phyloP scores from a whole-genome alignment of 2,329 filamentous ascomycete genomes.

The Pseudocercospora musae region DNA sequence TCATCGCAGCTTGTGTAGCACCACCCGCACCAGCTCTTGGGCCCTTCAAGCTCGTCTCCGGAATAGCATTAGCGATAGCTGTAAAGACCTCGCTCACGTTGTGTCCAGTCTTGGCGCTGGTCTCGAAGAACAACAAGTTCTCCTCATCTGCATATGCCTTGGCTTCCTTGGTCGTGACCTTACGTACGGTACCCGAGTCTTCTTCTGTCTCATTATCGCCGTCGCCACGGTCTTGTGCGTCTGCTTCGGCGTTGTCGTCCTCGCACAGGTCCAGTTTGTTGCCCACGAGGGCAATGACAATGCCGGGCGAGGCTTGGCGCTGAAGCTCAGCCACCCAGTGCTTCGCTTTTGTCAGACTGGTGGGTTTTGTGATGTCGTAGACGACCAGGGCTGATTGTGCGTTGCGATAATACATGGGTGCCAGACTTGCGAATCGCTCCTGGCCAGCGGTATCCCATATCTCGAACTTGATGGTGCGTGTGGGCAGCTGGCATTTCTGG shows the following conservation, averaged over 20 bases:
- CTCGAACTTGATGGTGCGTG: conserved; percentile 66
- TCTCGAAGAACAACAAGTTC: conserved; percentile 92
- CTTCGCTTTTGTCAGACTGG: conserved; percentile 92
- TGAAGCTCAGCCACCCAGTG: conserved; percentile 98
- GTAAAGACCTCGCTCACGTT: conserved; percentile 97
- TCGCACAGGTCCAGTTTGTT: conserved; percentile 88
- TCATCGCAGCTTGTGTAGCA: conserved; percentile 57
- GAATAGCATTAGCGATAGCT: conserved; percentile 96
- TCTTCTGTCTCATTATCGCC: conserved; percentile 46
- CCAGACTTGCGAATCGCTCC: conserved; percentile 92
- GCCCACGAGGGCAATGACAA: conserved; percentile 93
- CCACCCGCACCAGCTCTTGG: conserved; percentile 66
- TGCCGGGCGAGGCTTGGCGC: conserved; percentile 90
- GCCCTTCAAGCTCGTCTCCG: conserved; percentile 92
- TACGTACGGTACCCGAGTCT: conserved; percentile 64
- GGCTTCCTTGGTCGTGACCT: conserved; percentile 86
- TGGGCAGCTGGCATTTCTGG: conserved; percentile 95
- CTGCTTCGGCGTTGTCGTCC: conserved; percentile 47
- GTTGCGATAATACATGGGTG: conserved; percentile 99
- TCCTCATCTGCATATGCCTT: conserved; percentile 94
- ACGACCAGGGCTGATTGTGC: conserved; percentile 96
- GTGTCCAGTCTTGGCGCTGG: conserved; percentile 90
- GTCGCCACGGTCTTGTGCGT: conserved; percentile 36
- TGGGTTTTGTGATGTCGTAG: conserved; percentile 96
- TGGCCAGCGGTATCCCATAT: conserved; percentile 99